Percentiles rank a stretch among this genome's conserved stretches.
phyloP scores from a whole-genome alignment of 2,329 filamentous ascomycete genomes.

The Colletotrichum tropicicola region DNA sequence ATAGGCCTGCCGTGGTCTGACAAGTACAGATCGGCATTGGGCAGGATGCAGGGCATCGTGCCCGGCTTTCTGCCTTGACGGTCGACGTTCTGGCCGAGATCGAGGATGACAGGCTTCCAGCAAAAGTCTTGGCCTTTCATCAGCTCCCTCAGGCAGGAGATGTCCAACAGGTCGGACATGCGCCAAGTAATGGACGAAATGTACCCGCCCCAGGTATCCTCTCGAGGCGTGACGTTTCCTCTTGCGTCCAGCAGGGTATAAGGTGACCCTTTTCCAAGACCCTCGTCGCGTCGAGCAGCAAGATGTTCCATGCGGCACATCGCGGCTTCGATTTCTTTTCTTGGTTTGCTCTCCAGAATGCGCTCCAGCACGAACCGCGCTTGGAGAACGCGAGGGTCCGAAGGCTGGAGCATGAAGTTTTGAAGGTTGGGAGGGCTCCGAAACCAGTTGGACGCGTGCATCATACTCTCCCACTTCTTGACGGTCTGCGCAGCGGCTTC shows the following conservation, averaged over 20 bases:
- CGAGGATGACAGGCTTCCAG: constrained; percentile 58
- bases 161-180: constrained; percentile 74
- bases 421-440: constrained; percentile 69
- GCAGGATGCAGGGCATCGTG: constrained; percentile 74
- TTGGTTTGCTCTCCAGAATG: constrained; percentile 38
- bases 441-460: constrained; percentile 50
- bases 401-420: constrained; percentile 65
- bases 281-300: constrained; percentile 56
- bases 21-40: constrained; percentile 67
- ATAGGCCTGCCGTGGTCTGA: constrained; percentile 69
- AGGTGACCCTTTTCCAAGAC: constrained; percentile 63
- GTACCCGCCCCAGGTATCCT: constrained; percentile 63
- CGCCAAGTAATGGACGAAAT: constrained; percentile 62
- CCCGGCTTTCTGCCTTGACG: constrained; percentile 64
- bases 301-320: constrained; percentile 69
- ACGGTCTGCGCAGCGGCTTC: constrained; percentile 41
- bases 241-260: constrained; percentile 68
- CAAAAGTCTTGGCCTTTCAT: constrained; percentile 59
- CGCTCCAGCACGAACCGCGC: constrained; percentile 57
- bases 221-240: constrained; percentile 58
- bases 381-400: constrained; percentile 62
- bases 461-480: constrained; percentile 52
- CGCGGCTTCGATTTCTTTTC: constrained; percentile 56
- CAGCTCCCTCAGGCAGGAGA: constrained; percentile 62
- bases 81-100: constrained; percentile 80